Base-by-base conservation (phyloP, 2,329 filamentous ascomycete species). In the Trichoderma aggressivum region DNA sequence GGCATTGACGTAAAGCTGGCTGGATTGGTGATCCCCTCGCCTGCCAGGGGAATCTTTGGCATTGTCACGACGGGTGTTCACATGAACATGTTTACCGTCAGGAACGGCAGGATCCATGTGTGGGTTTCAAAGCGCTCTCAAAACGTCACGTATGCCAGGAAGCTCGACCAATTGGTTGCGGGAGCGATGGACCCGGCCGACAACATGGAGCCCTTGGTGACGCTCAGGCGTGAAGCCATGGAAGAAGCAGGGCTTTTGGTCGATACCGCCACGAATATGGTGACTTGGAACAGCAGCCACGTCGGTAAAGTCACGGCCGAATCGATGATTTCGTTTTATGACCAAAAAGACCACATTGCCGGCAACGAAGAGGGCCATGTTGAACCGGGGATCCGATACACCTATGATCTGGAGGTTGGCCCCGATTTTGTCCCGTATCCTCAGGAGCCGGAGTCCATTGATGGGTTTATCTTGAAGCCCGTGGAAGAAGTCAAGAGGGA, bases 311-410 rank as follows among this genome's bases (percentile, higher is more conserved):
- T 79, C 8, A 55, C 72, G 16, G 69, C 74, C 12, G 76, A 74
- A 10, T 73, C 75, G 1, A 56, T 70, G n/a, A 78, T 82, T 43
- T 76, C 78, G 4, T 82, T 81, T 61, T 81, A 78, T 72, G 80
- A 81, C 64, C 74, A 74, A 68, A 82, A 82, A 70, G 77, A 78
- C 43, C 53, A 66, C 16, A 69, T 73, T 3, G 78, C 79, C 11
- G 80, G 79, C 10, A 72, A 71, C 3, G 79, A 78, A 69, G 72
- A 76, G 11, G 78, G 78, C 55, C 80, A 82, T 67, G 71, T 82
- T 21, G 81, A 82, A 71, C 80, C 80, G 1, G 81, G 80, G 1
- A 74, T 82, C n/a, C 79, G 81, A 18, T 81, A 78, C 66, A 78
- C 79, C 14, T 82, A 79, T 47, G 80, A 82, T 68, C 74, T 82